Percentiles rank a stretch among this genome's conserved stretches.
Evolutionary conservation across 192 early-diverging fungal species (phyloP).

Genomic region (Chytriomyces confervae): DNA sequence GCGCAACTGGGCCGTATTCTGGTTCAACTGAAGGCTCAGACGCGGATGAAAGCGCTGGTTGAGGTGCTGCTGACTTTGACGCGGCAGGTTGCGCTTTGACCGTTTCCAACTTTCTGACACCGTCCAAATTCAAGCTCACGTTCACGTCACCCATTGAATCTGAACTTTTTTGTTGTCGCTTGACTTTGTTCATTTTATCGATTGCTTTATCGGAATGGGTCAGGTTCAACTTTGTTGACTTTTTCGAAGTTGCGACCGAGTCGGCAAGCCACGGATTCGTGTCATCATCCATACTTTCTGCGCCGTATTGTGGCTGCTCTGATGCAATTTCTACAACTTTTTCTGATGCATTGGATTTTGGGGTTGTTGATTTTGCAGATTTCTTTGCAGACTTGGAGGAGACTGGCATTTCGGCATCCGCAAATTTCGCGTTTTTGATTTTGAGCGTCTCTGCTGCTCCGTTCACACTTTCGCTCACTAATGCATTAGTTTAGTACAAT

Average conservation of each 20-base stretch:
- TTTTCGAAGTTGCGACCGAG: conserved; percentile 53
- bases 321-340: too few relatives aligned
- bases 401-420: background rate
- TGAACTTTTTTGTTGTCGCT: conserved; percentile 60
- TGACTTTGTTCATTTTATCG: conserved; percentile 69
- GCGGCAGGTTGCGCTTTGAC: conserved; percentile 12
- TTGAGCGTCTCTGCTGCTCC: background rate
- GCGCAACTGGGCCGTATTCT: background rate
- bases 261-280: conserved; percentile 80
- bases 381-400: background rate
- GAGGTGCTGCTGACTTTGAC: background rate
- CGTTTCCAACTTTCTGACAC: conserved; percentile 61
- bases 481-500: background rate
- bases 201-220: conserved; percentile 68
- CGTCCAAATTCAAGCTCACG: conserved; percentile 75
- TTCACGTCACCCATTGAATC: conserved; percentile 55
- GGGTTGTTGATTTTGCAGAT: background rate
- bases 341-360: too few relatives aligned
- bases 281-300: conserved; percentile 39
- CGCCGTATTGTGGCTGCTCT: background rate
- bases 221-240: conserved; percentile 59
- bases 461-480: background rate
- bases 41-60: background rate
- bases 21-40: background rate
- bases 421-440: conserved; percentile 11